These are phyloP conservation scores for Leonotis leonurus DNA, from an alignment of 257 asterid genomes.

Conservation along the genomic window DNA sequence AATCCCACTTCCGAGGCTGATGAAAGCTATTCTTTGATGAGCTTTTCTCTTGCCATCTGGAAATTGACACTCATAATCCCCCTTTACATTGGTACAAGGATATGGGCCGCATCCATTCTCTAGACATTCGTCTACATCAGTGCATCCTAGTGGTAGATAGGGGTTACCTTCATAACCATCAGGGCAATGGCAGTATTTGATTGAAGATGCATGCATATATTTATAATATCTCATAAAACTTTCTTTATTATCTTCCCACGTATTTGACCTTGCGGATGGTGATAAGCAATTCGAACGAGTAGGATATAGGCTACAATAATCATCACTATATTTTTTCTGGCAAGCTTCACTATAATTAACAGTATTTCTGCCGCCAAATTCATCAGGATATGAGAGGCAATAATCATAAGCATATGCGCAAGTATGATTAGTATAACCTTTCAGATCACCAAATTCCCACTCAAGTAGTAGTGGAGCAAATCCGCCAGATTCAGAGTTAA, in stretches of 20 bases:
- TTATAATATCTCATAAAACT: not conserved
- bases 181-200: not conserved
- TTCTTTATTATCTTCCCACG: too few relatives aligned
- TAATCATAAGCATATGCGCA: not conserved
- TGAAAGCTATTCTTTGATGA: not conserved
- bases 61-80: not conserved
- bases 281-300: not conserved
- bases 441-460: slow-evolving; percentile 17
- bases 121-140: not conserved
- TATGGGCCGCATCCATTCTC: not conserved
- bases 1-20: not conserved
- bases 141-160: not conserved
- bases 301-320: not conserved
- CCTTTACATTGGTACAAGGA: not conserved
- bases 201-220: not conserved
- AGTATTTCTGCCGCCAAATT: not conserved
- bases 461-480: slow-evolving; percentile 23
- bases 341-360: not conserved
- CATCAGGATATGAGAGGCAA: not conserved
- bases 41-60: not conserved
- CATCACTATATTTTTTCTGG: not conserved
- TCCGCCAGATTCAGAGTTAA: not conserved
- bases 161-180: not conserved
- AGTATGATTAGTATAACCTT: not conserved
- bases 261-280: too few relatives aligned